Evolutionary conservation across 2,329 filamentous ascomycete species (phyloP).

Genomic region (Knufia petricola): DNA sequence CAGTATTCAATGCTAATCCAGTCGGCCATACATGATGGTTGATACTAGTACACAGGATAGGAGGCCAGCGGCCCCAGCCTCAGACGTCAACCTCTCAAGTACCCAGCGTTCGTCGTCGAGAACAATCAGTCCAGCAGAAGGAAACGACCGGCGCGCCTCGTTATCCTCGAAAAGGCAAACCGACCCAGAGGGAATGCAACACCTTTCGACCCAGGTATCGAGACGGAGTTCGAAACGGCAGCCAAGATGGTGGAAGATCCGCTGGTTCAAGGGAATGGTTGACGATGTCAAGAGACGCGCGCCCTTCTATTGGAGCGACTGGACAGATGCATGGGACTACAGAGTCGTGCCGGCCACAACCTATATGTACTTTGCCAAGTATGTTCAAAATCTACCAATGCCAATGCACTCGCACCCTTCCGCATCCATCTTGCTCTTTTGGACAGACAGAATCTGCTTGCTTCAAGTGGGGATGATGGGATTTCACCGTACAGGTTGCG

Average conservation of each 20-base stretch:
- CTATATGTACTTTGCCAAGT: constrained; percentile 96
- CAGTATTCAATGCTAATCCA: not conserved
- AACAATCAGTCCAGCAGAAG: constrained; percentile 16
- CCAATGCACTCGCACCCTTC: not conserved
- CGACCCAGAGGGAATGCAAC: constrained; percentile 19
- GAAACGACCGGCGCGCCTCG: constrained; percentile 15
- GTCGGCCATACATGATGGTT: not conserved
- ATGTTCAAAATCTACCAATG: constrained; percentile 24
- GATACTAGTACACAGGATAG: not conserved
- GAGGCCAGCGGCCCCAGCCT: constrained; percentile 3
- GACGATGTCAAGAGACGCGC: constrained; percentile 65
- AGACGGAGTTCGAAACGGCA: constrained; percentile 18
- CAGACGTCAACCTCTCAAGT: constrained; percentile 3
- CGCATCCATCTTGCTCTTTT: not conserved
- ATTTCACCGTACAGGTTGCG: too few species aligned
- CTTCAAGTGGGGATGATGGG: too few species aligned
- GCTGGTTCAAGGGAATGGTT: constrained; percentile 67
- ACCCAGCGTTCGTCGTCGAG: constrained; percentile 16
- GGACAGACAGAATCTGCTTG: not conserved
- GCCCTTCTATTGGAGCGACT: constrained; percentile 74
- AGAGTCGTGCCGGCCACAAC: constrained; percentile 76
- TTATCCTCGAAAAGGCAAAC: constrained; percentile 14
- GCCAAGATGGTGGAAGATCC: constrained; percentile 61
- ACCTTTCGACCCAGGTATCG: constrained; percentile 15
- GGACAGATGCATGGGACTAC: constrained; percentile 83